These are phyloP conservation scores for Scleroderma citrinum DNA, from an alignment of 768 basidiomycete species.

Conservation along the genomic window DNA sequence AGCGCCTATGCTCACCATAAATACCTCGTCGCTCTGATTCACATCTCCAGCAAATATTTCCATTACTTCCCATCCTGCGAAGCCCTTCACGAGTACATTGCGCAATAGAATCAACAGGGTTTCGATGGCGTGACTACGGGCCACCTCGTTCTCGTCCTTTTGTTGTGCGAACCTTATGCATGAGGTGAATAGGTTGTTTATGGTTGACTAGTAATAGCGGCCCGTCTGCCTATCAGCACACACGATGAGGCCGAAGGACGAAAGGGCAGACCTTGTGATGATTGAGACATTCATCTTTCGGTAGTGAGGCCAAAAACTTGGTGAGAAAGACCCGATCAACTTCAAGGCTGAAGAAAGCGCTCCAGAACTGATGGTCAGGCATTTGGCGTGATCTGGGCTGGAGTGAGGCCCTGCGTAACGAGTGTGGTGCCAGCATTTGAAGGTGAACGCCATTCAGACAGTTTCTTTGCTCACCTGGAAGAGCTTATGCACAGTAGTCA, in stretches of 20 bases:
- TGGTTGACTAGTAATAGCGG: slow-evolving; percentile 41
- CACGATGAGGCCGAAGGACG: background rate
- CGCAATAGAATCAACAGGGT: slow-evolving; percentile 44
- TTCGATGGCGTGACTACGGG: slow-evolving; percentile 40
- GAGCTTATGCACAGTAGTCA: slow-evolving; percentile 42
- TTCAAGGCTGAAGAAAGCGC: slow-evolving; percentile 45
- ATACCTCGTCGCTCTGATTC: slow-evolving; percentile 49
- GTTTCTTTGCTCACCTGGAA: slow-evolving; percentile 31
- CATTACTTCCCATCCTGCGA: slow-evolving; percentile 71
- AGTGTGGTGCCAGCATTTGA: background rate
- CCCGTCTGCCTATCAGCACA: slow-evolving; percentile 3
- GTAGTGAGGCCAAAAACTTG: slow-evolving; percentile 32
- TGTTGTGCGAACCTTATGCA: slow-evolving; percentile 38
- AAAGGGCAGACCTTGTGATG: slow-evolving; percentile 43
- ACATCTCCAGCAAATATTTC: slow-evolving; percentile 60
- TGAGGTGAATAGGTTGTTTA: slow-evolving; percentile 40
- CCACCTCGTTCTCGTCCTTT: slow-evolving; percentile 23
- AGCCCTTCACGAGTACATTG: slow-evolving; percentile 48
- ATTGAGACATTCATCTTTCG: slow-evolving; percentile 47
- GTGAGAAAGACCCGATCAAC: slow-evolving; percentile 44
- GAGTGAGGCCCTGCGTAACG: slow-evolving; percentile 34
- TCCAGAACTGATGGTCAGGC: slow-evolving; percentile 46
- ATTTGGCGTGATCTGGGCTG: slow-evolving; percentile 39
- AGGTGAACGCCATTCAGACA: background rate
- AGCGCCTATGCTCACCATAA: slow-evolving; percentile 36